Conservation (phyloP, 805 yeast species). For the Kodamaea leandrae region DNA sequence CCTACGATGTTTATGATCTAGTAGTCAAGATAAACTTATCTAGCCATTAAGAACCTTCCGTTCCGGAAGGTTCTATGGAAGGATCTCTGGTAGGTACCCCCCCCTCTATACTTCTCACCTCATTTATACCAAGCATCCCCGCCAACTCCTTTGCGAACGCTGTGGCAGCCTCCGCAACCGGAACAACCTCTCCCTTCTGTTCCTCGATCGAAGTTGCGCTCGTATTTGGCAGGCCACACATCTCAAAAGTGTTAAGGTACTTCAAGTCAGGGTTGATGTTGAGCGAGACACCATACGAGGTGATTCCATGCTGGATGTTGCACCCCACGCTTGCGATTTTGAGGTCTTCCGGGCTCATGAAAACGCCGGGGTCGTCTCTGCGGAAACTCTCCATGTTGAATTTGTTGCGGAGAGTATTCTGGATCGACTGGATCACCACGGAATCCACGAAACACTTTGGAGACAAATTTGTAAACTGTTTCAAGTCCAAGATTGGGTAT, state of each 20-base stretch:
- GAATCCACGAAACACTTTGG: conserved; percentile 64
- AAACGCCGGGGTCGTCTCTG: conserved; percentile 83
- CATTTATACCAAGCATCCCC: conserved; percentile 25
- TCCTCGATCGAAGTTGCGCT: conserved; percentile 35
- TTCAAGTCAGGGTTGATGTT: conserved; percentile 73
- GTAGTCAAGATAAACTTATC: no score
- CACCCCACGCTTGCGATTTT: conserved; percentile 91
- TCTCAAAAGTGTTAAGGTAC: conserved; percentile 66
- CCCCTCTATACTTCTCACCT: conserved; percentile 8
- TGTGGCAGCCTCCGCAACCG: conserved; percentile 27
- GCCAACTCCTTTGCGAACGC: conserved; percentile 39
- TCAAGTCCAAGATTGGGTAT: conserved; percentile 68
- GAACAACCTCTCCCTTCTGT: conserved; percentile 1
- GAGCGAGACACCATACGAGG: conserved; percentile 86
- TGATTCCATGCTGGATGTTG: conserved; percentile 76
- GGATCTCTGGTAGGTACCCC: neutral
- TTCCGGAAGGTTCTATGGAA: no score
- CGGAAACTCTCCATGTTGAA: conserved; percentile 45
- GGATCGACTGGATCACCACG: conserved; percentile 57
- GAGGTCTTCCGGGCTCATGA: conserved; percentile 51
- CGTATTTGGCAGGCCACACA: conserved; percentile 79
- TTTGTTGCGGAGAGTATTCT: conserved; percentile 40
- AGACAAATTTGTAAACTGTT: conserved; percentile 52
- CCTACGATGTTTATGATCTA: no score
- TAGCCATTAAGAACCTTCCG: no score